Evolutionary conservation across 2,329 filamentous ascomycete species (phyloP), one percentile per base, ranked within the genome.

Genomic region (Cryoendolithus antarcticus): DNA sequence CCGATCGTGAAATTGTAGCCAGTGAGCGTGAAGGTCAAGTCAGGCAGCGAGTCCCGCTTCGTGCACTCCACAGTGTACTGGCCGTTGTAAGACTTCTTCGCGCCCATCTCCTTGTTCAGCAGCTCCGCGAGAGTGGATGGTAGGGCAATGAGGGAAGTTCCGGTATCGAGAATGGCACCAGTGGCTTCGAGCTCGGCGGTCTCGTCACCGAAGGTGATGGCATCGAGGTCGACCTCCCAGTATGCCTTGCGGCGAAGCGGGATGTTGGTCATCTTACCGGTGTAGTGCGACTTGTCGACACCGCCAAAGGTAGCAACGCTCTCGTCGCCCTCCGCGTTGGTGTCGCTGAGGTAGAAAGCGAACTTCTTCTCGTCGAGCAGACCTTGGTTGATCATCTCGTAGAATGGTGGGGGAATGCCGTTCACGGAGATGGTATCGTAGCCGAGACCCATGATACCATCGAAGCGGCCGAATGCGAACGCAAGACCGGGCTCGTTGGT

Each of bases 381-480:
- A 54, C 77, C 80, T 69, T 96, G 86, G 55, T 94, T 75, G 48
- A 96, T 60, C 82, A 96, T 84, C 64, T 84, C 84, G 74, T 96
- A 96, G 68, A 98, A 95, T 38, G 91, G 91, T 45, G 91, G 91
- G 35, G 86, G 77, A 43, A 98, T 93, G 57, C 76, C 70, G 72
- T 98, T 95, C 56, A 98, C 91, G n/a, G 88, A 88, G 64, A 98
- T 93, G 57, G 81, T 85, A 65, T 96, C 86, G 56, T 84, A 98
- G 46, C 86, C 91, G 45, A 98, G 75, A 58, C 91, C 91, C 46
- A 98, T 70, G 54, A 98, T 98, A 55, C 91, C 91, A 58, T 98
- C 91, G 58, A 98, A 98, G 53, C 86, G 79, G 58, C 91, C 91
- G 57, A 98, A 98, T 58, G 91, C 91, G 60, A 98, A 98, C 41